Conservation (phyloP, 257 asterid species). For the Hygrophila difformis region DNA sequence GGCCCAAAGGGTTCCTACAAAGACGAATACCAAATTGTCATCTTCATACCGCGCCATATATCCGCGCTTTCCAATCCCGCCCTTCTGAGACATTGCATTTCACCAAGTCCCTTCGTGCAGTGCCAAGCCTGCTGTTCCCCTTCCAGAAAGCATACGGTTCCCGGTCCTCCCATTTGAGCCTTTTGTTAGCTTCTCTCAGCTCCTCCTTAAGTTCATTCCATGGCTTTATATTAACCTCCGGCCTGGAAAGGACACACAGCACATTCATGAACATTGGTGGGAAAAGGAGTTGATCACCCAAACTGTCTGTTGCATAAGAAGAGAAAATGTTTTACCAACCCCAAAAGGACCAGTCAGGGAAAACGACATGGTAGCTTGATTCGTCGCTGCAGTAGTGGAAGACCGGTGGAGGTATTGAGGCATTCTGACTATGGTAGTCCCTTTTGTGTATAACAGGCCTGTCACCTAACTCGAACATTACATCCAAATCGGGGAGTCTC, state of each 20-base stretch:
- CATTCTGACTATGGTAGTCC: constrained; percentile 16
- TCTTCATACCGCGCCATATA: constrained; percentile 48
- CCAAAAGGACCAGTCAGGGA: constrained; percentile 99
- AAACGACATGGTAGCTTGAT: constrained; percentile 50
- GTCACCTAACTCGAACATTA: constrained; percentile 61
- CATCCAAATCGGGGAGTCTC: constrained; percentile 52
- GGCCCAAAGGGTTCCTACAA: too few relatives aligned
- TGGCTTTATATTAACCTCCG: constrained; percentile 73
- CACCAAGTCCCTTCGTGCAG: constrained; percentile 29
- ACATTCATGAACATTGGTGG: too few relatives aligned
- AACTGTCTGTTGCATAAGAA: neutral
- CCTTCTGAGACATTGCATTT: constrained; percentile 47
- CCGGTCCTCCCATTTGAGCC: constrained; percentile 55
- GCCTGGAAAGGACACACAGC: constrained; percentile 33
- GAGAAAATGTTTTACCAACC: constrained; percentile 77
- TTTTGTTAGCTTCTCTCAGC: constrained; percentile 36
- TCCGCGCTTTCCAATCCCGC: constrained; percentile 47
- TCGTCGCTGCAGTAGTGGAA: constrained; percentile 66
- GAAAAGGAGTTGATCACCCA: too few relatives aligned
- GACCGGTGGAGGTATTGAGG: constrained; percentile 47
- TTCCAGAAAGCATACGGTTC: constrained; percentile 86
- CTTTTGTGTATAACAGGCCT: constrained; percentile 38
- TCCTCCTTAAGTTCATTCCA: constrained; percentile 64
- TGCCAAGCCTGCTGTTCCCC: constrained; percentile 43
- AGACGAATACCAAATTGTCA: too few relatives aligned